Evolutionary conservation across 2,329 filamentous ascomycete species (phyloP).

Genomic region (Fusarium veterinarium): DNA sequence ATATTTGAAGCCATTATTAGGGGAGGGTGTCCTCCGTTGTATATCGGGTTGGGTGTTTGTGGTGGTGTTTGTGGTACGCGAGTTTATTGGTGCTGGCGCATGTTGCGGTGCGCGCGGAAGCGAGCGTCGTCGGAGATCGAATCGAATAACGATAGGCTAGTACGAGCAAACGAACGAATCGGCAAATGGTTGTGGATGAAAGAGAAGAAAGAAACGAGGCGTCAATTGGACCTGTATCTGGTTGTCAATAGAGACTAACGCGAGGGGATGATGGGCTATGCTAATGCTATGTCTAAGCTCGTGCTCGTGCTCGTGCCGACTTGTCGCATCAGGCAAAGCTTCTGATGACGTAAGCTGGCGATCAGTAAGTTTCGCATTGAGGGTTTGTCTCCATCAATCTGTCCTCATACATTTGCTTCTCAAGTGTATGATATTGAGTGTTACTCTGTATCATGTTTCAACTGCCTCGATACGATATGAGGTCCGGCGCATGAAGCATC

Average conservation of each 20-base stretch:
- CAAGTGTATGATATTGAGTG: no score
- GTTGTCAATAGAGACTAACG: slow-evolving; percentile 40
- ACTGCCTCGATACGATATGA: no score
- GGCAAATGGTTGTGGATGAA: neutral
- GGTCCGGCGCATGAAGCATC: neutral
- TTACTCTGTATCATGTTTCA: no score
- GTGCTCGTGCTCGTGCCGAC: slow-evolving; percentile 32
- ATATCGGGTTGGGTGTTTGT: neutral
- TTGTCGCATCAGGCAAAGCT: slow-evolving; percentile 32
- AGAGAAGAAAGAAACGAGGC: slow-evolving; percentile 19
- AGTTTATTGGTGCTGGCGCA: slow-evolving; percentile 30
- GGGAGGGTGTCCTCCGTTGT: slow-evolving; percentile 4
- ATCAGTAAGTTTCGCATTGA: neutral
- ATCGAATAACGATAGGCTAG: slow-evolving; percentile 20
- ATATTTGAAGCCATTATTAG: slow-evolving; percentile 33
- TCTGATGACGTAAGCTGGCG: slow-evolving; percentile 42
- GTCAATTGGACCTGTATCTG: slow-evolving; percentile 32
- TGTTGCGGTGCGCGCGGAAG: slow-evolving; percentile 25
- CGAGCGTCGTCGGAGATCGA: slow-evolving; percentile 13
- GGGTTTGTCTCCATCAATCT: neutral
- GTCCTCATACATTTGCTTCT: neutral
- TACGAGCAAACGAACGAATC: slow-evolving; percentile 7
- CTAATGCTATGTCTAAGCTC: neutral
- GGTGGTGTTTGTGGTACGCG: slow-evolving; percentile 7
- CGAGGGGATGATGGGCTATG: slow-evolving; percentile 9